These are phyloP conservation scores for Mentha longifolia DNA, from an alignment of 257 asterid species.

Conservation along the genomic window DNA sequence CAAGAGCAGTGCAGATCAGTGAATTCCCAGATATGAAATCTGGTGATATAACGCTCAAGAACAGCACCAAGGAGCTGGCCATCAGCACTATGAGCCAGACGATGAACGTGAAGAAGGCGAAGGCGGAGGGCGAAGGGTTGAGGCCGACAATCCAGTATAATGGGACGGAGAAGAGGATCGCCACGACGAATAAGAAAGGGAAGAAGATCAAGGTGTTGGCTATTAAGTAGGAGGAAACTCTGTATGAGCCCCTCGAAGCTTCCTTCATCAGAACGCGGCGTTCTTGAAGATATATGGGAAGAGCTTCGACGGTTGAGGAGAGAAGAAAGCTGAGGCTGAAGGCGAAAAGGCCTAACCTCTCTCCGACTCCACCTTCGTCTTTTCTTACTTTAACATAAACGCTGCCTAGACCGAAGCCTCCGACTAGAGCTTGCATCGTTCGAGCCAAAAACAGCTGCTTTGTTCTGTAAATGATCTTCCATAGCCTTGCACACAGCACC, in stretches of 20 bases:
- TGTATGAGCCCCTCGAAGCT: constrained; percentile 80
- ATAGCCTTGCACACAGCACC: constrained; percentile 66
- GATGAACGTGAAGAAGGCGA: constrained; percentile 57
- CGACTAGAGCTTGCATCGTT: constrained; percentile 83
- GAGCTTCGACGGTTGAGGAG: constrained; percentile 90
- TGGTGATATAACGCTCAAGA: constrained; percentile 77
- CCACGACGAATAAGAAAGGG: constrained; percentile 74
- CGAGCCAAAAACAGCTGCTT: constrained; percentile 85
- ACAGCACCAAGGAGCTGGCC: constrained; percentile 89
- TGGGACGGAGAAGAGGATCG: constrained; percentile 76
- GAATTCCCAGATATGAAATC: constrained; percentile 91
- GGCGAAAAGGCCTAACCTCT: constrained; percentile 79
- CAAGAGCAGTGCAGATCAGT: constrained; percentile 76
- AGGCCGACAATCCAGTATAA: constrained; percentile 85
- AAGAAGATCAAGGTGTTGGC: constrained; percentile 75
- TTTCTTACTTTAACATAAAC: constrained; percentile 66
- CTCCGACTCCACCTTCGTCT: constrained; percentile 73
- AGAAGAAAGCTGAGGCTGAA: constrained; percentile 88
- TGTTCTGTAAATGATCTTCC: constrained; percentile 85
- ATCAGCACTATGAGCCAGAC: constrained; percentile 86
- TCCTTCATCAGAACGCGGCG: constrained; percentile 76
- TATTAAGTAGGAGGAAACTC: constrained; percentile 73
- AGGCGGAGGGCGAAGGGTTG: constrained; percentile 73
- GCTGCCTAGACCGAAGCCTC: constrained; percentile 83
- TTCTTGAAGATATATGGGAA: constrained; percentile 89